Base-by-base conservation (phyloP, 2,329 filamentous ascomycete species). In the Parafenestella ontariensis region DNA sequence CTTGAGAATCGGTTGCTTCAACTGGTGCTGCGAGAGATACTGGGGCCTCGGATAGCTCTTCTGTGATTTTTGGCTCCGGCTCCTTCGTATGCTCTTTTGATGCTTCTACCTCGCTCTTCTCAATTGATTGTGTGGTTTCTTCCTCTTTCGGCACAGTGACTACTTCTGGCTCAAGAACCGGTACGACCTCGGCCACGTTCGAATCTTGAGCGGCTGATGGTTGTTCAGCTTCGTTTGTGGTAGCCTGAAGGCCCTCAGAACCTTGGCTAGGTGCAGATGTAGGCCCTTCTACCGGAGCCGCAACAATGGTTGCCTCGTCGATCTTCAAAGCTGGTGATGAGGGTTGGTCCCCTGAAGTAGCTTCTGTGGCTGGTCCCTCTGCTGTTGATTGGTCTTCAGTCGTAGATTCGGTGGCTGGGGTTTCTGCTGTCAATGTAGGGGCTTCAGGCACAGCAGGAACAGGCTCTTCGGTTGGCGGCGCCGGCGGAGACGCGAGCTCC, bases 401-500 rank as follows among this genome's bases (percentile, higher is more conserved):
- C 23, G 54, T 55, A 15, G 59, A 44, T 17, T 67, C 62, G 39
- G 61, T 59, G 20, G 55, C 55, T 49, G 56, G 54, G 41, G 61
- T 49, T 46, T 59, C 63, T 56, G 62, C 37, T 18, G 59, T 59
- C 39, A 66, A 52, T 48, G 59, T 56, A 41, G 59, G 52, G 41
- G 47, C 44, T 48, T 54, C 61, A 47, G 69, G 56, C 31, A 56
- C 45, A 17, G 59, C 47, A 54, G 63, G 55, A 37, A 58, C 36
- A 40, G 59, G 50, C 45, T 72, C 70, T 46, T 67, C 68, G 20
- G 61, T 44, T 18, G 58, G 46, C 28, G 58, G 37, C 42, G 51
- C 41, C 47, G 64, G 66, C 60, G 69, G 66, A 51, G 70, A 63
- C 21, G 58, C 49, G 55, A 54, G 52, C 34, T 73, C 72, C 37